These are phyloP conservation scores for Debaryomycetaceae sp. DNA, from an alignment of 1,139 yeast species.

Conservation along the genomic window DNA sequence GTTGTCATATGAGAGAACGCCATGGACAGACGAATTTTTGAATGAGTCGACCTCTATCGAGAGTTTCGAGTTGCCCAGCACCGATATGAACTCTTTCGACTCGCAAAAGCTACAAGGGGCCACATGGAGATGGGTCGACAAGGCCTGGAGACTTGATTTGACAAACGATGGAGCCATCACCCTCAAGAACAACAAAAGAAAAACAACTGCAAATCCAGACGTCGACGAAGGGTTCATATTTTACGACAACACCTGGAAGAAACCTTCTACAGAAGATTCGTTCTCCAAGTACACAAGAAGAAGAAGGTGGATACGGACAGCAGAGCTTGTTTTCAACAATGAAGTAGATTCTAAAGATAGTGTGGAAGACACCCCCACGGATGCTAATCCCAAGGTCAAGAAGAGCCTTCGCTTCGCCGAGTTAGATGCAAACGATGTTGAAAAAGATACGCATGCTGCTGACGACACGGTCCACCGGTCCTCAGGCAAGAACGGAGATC, in stretches of 20 bases:
- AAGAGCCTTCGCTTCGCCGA: slow-evolving; percentile 44
- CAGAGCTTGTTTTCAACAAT: slow-evolving; percentile 62
- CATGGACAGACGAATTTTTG: slow-evolving; percentile 96
- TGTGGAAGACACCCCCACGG: slow-evolving; percentile 9
- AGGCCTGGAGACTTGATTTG: slow-evolving; percentile 84
- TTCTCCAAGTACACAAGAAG: slow-evolving; percentile 90
- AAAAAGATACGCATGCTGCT: not conserved
- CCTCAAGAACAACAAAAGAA: slow-evolving; percentile 60
- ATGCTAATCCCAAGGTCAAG: slow-evolving; percentile 17
- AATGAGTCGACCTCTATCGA: slow-evolving; percentile 82
- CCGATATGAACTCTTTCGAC: slow-evolving; percentile 30
- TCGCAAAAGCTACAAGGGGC: slow-evolving; percentile 43
- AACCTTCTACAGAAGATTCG: slow-evolving; percentile 83
- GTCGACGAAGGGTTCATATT: slow-evolving; percentile 84
- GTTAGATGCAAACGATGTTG: not conserved
- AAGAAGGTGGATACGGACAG: slow-evolving; percentile 94
- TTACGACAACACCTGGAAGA: slow-evolving; percentile 92
- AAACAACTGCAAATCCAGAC: slow-evolving; percentile 73
- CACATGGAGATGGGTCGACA: slow-evolving; percentile 93
- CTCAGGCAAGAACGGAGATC: not conserved
- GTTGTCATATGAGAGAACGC: slow-evolving; percentile 86
- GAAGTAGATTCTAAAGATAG: slow-evolving; percentile 8
- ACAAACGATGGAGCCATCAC: slow-evolving; percentile 86
- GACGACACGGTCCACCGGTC: not conserved
- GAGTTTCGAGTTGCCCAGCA: slow-evolving; percentile 74